A percentile compares a stretch with the other conserved stretches of the same genome.
phyloP scores from a whole-genome alignment of 192 early-diverging fungal species.

The Linnemannia hyalina region DNA sequence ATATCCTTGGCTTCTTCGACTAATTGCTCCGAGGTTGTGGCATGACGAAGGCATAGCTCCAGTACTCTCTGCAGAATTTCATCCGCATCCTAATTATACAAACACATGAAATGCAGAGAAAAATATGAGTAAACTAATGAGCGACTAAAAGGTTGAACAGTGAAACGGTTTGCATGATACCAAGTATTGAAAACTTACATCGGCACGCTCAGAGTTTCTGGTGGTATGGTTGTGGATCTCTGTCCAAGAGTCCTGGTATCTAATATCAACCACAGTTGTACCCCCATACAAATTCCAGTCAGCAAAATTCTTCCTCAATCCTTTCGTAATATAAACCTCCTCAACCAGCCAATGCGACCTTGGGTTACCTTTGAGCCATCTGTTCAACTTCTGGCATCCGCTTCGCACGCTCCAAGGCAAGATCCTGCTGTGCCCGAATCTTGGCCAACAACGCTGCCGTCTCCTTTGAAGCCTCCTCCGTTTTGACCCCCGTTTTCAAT shows the following conservation, averaged over 20 bases:
- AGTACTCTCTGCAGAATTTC: conserved; percentile 46
- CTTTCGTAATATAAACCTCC: neutral
- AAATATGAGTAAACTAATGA: neutral
- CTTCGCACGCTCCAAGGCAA: conserved; percentile 12
- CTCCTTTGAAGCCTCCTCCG: conserved; percentile 48
- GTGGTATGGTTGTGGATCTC: conserved; percentile 48
- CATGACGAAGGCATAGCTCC: conserved; percentile 38
- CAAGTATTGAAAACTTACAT: conserved; percentile 16
- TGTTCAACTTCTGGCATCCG: conserved; percentile 41
- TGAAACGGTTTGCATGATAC: neutral
- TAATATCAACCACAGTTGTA: neutral
- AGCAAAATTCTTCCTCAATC: neutral
- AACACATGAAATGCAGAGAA: neutral
- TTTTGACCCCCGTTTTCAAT: conserved; percentile 27
- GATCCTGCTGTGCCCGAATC: conserved; percentile 34
- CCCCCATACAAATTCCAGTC: neutral
- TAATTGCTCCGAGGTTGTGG: conserved; percentile 10
- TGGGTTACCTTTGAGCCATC: conserved; percentile 42
- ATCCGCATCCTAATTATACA: conserved; percentile 37
- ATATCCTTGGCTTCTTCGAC: conserved; percentile 28
- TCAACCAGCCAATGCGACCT: neutral
- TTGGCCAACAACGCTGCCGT: conserved; percentile 36
- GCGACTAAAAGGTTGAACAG: neutral
- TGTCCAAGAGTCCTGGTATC: conserved; percentile 56
- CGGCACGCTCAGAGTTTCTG: conserved; percentile 43